Base-by-base conservation (phyloP, 805 yeast genomes). In the Suhomyces sp. region DNA sequence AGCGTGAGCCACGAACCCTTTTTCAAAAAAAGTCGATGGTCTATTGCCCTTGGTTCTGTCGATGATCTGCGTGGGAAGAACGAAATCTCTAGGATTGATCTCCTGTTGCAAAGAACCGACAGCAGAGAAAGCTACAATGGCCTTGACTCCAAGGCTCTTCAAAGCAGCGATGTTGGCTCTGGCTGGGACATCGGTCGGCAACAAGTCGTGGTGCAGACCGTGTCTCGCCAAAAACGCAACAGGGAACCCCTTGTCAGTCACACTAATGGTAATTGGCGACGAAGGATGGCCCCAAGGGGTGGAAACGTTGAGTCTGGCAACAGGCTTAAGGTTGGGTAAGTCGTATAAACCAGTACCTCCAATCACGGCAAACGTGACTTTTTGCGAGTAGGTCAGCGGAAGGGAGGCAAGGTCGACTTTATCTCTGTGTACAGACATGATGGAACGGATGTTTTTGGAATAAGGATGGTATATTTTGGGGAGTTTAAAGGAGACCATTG, bases 211-310 rank as follows among this genome's bases (percentile, higher is more conserved):
- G 56, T 85, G 82, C 25, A 72, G 66, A 27, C 99, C 99, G 57
- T 93, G 99, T 62, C 99, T 79, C 11, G 97, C 93, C 47, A 93
- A 71, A 54, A 93, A 93, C 1, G 98, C 98, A 33, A 93, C 84
- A 30, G 88, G 86, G 58, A 87, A 80, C 2, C 95, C 95, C 22
- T 66, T 50, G 3, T 66, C 63, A 26, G 95, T 86, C 46, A 74
- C 79, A n/a, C 95, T 83, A 42, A 93, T 80, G 31, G 96, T 90
- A 55, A 93, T 85, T 25, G 96, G 90, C 10, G 95, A 83, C 4
- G 97, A 88, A 15, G 99, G 96, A 47, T 74, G 76, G 8, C 98
- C 99, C 98, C 98, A 93, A 15, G 99, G 99, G 3, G 99, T 93
- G 13, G 83, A 75, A 39, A 88, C 64, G 11, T 87, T 78, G 26